Evolutionary conservation across 441 rosid genomes (phyloP), one percentile per base, ranked within the genome.

Genomic region (Cnidoscolus chayamansa): DNA sequence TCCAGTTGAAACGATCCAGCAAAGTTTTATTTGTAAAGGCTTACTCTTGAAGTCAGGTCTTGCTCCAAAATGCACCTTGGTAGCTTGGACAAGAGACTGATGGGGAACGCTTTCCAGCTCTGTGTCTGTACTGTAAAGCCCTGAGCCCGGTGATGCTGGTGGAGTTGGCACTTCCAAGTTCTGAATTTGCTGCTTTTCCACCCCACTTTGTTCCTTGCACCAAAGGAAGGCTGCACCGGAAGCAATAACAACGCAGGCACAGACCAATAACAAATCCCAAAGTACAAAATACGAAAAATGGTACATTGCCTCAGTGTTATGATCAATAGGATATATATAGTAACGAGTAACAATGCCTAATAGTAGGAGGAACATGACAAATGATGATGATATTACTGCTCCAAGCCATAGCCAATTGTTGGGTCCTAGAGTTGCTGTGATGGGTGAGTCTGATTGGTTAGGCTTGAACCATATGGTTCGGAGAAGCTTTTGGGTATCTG

Each of bases 381-480:
- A 90, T 0, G 97, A 91, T 49, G 91, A 87, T 3, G 83, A 77
- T 25, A 90, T 84, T 76, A 94, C 76, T 40, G 83, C 81, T 7
- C 85, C 87, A 0, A 91, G 93, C 86, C 95, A 94, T 60, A 91
- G 83, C 95, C 94, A 94, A 63, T 84, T 78, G 72, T 78, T 85
- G 31, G 88, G 86, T 1, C 98, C 98, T 32, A 94, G 80, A 70
- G 82, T 48, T 7, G 89, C 70, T 12, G 88, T 73, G 63, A 90
- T 75, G 12, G 96, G 86, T 65, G 70, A 70, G 79, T 94, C 96
- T 2, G 80, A 74, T 56, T 74, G 71, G 30, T 51, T 69, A 48
- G 93, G 92, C 77, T 86, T 90, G 84, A 91, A 90, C 86, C 82
- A 74, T 54, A 79, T 30, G 43, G 91, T 75, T 69, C 72, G 79